These are phyloP conservation scores for Melanomma pulvis-pyrius DNA, from an alignment of 495 filamentous ascomycete species.

Conservation along the genomic window DNA sequence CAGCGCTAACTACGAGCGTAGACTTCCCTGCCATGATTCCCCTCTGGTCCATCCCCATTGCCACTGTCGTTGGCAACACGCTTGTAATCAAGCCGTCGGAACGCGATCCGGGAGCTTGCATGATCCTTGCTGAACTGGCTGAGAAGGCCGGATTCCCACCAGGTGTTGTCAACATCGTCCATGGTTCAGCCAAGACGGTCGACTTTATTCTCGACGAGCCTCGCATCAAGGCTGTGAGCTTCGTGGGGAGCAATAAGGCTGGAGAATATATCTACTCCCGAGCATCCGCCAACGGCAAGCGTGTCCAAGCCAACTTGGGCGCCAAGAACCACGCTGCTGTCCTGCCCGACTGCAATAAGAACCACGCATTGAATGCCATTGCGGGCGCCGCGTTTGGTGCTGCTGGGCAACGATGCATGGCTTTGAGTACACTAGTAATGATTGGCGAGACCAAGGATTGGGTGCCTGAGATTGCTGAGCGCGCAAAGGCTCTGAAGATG, in stretches of 20 bases:
- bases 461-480: conserved; percentile 87
- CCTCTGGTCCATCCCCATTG: conserved; percentile 94
- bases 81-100: conserved; percentile 96
- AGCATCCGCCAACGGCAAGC: conserved; percentile 86
- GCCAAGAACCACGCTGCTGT: conserved; percentile 98
- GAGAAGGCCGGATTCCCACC: conserved; percentile 90
- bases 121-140: conserved; percentile 94
- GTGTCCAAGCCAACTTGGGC: conserved; percentile 96
- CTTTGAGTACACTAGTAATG: conserved; percentile 88
- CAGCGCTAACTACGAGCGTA: conserved; percentile 42
- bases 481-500: conserved; percentile 84
- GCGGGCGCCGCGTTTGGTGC: conserved; percentile 95
- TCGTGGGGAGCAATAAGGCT: conserved; percentile 94
- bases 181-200: conserved; percentile 87
- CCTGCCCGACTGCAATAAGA: conserved; percentile 96
- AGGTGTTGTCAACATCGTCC: conserved; percentile 93
- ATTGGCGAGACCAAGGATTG: conserved; percentile 94
- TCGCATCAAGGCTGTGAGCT: conserved; percentile 95
- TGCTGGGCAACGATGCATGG: conserved; percentile 98
- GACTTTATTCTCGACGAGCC: conserved; percentile 98
- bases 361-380: conserved; percentile 92
- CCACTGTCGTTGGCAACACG: conserved; percentile 92
- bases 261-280: conserved; percentile 95
- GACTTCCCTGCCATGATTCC: conserved; percentile 99
- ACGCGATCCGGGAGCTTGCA: conserved; percentile 94